Base-by-base conservation (phyloP, 208 protist species). In the Leishmania gerbilli region DNA sequence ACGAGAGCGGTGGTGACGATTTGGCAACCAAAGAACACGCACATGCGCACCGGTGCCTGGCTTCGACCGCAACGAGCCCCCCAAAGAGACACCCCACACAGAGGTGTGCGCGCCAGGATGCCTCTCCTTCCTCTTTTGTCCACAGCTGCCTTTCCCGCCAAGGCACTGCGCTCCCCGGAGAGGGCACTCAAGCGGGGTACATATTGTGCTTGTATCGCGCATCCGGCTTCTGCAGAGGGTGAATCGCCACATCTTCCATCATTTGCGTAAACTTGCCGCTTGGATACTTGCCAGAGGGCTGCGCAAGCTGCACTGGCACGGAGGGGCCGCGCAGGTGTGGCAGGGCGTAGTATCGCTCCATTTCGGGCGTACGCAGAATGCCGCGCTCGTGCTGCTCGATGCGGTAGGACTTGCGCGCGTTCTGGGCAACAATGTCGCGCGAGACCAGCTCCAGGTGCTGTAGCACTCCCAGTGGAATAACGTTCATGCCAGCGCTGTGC, bases 291-390 rank as follows among this genome's bases (percentile, higher is more conserved):
- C 92, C 92, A 31, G 85, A 85, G 2, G 92, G 79, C 77, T 94
- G 90, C 71, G 77, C 60, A 49, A 90, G 81, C 74, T 58, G 64
- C 79, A 77, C 80, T 37, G 92, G 92, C 90, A 95, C 93, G n/a
- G 90, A 82, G 1, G 91, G 88, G 3, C 90, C 90, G 15, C 83
- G 81, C 53, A 94, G 68, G 85, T 95, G 76, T 55, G 92, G 92
- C 75, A 95, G 69, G 13, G 92, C 85, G 81, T 95, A 95, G 79
- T 95, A 95, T 17, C 89, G 86, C 87, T 88, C 89, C 92, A 95
- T 95, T 53, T 92, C 87, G 9, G 77, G 79, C 8, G 90, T 94
- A 19, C 92, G 87, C 56, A 95, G 82, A 24, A 94, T 82, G 2
- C 87, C 89, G 34, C 60, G 80, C 77, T 79, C 65, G 75, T 95